Evolutionary conservation across 192 early-diverging fungal species (phyloP).

Genomic region (Lobosporangium transversale): DNA sequence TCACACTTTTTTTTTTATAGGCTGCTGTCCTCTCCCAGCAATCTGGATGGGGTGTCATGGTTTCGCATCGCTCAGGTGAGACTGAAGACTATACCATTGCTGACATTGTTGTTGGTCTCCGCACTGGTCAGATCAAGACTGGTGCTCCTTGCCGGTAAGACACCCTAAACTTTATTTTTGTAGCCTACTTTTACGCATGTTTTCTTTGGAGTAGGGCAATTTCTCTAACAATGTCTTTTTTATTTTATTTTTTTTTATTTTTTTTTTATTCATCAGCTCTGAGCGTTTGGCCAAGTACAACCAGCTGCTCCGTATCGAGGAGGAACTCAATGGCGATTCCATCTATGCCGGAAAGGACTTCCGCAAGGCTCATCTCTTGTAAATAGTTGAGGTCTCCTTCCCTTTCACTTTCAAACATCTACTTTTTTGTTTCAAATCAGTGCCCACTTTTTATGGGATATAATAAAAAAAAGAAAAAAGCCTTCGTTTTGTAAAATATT

Average conservation of each 20-base stretch:
- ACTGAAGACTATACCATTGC: slow-evolving; percentile 97
- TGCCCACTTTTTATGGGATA: background rate
- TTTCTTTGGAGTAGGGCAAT: background rate
- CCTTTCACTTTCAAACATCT: background rate
- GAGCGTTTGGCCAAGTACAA: slow-evolving; percentile 99
- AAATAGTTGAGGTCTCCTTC: slow-evolving; percentile 21
- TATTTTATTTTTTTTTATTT: background rate
- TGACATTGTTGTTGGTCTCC: slow-evolving; percentile 96
- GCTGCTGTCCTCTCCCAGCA: slow-evolving; percentile 78
- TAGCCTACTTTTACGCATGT: background rate
- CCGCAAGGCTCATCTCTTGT: slow-evolving; percentile 74
- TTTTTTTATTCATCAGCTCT: slow-evolving; percentile 51
- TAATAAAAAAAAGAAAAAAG: background rate
- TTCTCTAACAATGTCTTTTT: background rate
- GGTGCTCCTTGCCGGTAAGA: slow-evolving; percentile 92
- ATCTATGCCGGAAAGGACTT: slow-evolving; percentile 95
- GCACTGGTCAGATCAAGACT: slow-evolving; percentile 98
- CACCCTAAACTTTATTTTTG: too few relatives aligned
- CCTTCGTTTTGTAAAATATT: background rate
- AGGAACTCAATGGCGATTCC: slow-evolving; percentile 92
- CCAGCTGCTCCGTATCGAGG: slow-evolving; percentile 97
- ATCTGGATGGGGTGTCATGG: slow-evolving; percentile 99
- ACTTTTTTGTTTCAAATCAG: background rate
- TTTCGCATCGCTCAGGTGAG: slow-evolving; percentile 98
- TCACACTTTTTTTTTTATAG: slow-evolving; percentile 33